Evolutionary conservation across 768 basidiomycete species (phyloP).

Genomic region (Antrodiella citrinella): DNA sequence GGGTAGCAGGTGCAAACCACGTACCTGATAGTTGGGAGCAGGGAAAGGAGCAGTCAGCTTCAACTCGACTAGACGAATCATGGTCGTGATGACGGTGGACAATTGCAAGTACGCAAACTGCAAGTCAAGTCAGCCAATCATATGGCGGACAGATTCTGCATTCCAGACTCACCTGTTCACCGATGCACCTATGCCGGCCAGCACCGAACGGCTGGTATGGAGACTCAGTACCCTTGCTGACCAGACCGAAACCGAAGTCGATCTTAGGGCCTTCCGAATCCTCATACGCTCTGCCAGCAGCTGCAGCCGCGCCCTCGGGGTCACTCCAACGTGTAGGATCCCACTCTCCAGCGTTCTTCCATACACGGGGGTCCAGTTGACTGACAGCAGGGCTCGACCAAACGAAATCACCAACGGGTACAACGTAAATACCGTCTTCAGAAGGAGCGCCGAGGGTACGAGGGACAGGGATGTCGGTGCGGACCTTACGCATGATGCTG

Average conservation of each 20-base stretch:
- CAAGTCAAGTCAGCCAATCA: conserved; percentile 6
- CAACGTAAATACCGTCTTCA: conserved; percentile 66
- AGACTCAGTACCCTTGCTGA: conserved; percentile 93
- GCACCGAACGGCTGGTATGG: conserved; percentile 98
- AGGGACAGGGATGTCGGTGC: conserved; percentile 78
- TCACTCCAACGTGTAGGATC: conserved; percentile 84
- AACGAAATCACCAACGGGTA: conserved; percentile 86
- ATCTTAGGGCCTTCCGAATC: conserved; percentile 82
- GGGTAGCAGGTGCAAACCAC: too few species aligned
- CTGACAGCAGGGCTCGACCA: conserved; percentile 84
- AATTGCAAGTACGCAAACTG: conserved; percentile 95
- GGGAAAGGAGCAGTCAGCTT: conserved; percentile 64
- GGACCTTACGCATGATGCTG: conserved; percentile 89
- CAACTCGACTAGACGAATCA: conserved; percentile 73
- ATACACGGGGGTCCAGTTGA: conserved; percentile 79
- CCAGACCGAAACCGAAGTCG: conserved; percentile 92
- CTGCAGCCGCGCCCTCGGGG: conserved; percentile 70
- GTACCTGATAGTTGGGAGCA: conserved; percentile 82
- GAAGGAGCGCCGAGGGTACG: conserved; percentile 70
- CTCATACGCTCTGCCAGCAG: conserved; percentile 66
- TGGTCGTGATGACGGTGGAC: conserved; percentile 69
- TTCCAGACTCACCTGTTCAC: conserved; percentile 41
- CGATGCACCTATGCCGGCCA: conserved; percentile 91
- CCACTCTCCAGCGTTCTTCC: conserved; percentile 68
- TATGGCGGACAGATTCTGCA: not conserved